Evolutionary conservation across 208 protist genomes (phyloP), one percentile per base, ranked within the genome.

Genomic region (Crithidia expoeki): DNA sequence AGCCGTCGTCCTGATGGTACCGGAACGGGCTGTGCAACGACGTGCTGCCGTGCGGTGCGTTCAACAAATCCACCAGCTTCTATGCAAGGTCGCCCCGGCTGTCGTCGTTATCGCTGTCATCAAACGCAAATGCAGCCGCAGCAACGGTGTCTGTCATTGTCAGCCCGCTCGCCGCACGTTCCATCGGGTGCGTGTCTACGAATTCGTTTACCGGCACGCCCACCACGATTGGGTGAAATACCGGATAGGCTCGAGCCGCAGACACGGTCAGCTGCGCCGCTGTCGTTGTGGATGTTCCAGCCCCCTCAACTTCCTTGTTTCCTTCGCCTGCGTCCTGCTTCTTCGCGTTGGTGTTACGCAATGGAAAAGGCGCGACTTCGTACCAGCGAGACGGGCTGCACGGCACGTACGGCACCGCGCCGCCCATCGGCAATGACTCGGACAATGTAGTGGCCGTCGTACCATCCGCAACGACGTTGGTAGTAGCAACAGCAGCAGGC

Each of bases 321-420:
- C 49, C 4, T 25, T 30, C 17, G 49, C 49, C 49, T 4, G 2
- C 16, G 49, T 30, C 3, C 23, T 30, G 17, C 23, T 53, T 49
- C 2, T 53, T 38, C 27, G 40, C 27, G 28, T 9, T 19, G 44
- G 52, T n/a, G 40, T 33, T 53, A 34, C 63, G 63, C 46, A 52
- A 55, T 0, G 71, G 71, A 28, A 65, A 76, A 1, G 71, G 71
- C 14, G 32, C 56, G 16, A 60, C 9, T 36, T 70, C 56, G 25
- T 76, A 40, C 71, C 71, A 76, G 27, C 71, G 38, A 2, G 63
- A 71, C 9, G 63, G 61, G 33, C 71, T 76, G 64, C 71, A 70
- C 0, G 42, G 50, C 25, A 76, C 63, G 42, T 60, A 76, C 2
- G 63, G 71, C 23, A 10, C 19, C 4, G 47, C 62, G 9, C 71